Base-by-base conservation (phyloP, 2,329 filamentous ascomycete species). In the Calonectria hawksworthii region DNA sequence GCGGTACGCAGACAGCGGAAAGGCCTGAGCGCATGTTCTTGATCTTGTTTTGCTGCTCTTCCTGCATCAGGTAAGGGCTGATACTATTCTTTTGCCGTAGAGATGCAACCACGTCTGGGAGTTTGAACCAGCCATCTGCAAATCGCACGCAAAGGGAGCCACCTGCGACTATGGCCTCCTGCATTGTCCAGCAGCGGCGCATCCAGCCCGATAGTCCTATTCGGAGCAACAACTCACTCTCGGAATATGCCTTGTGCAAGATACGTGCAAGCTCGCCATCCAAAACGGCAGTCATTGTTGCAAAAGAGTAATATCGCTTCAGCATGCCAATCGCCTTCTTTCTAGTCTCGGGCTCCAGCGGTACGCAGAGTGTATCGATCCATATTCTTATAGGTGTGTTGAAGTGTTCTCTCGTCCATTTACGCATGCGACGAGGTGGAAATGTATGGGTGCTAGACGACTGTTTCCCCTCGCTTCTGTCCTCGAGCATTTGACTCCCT, bases 151-250 rank as follows among this genome's bases (percentile, higher is more conserved):
- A 64, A 14, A 64, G 41, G 4, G 59, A 64, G 36, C 36, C 59
- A 5, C 59, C 59, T 6, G 59, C 34, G 4, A 47, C 18, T 2
- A 64, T 64, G 36, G 59, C 59, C 23, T 47, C 59, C n/a, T 64
- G 59, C 59, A 47, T 64, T 21, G 59, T 64, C 59, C 59, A 64
- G 36, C 59, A 64, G 34, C 36, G 59, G 6, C 38, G 36, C 59
- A 64, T 64, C 59, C 59, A 64, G 16, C 59, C 38, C 4, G 59
- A 64, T 16, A 64, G 34, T 4, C 59, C 59, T 32, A 65, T 65
- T 3, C 61, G 36, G 44, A 65, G 38, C 4, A 65, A 14, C 3
- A 47, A 38, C 36, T 65, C 61, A 16, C 61, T 26, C 26, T 65
- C 61, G 2, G 61, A 30, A n/a, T 65, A 65, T 26, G 26, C 5